Evolutionary conservation across 2,329 filamentous ascomycete species (phyloP).

Genomic region (Blastomyces emzantsi): DNA sequence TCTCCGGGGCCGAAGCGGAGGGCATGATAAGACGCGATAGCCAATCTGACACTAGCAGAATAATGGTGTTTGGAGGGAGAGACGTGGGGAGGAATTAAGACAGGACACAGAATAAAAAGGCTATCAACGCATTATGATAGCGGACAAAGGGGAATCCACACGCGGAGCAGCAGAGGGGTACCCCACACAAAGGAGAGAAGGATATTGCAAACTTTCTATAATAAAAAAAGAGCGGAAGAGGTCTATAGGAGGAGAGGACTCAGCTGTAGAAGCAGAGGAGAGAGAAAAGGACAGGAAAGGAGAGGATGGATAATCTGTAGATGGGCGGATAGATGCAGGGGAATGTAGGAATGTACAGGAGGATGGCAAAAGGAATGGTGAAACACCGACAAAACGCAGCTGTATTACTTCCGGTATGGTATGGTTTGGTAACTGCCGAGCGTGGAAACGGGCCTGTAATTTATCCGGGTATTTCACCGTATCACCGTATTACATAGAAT

Average conservation of each 20-base stretch:
- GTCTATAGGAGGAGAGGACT: neutral
- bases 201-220: neutral
- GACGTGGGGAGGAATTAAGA: neutral
- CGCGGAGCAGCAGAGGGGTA: neutral
- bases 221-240: neutral
- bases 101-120: neutral
- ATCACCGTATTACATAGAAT: too few species aligned
- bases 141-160: neutral
- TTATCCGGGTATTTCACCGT: neutral
- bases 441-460: neutral
- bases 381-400: too few species aligned
- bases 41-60: neutral
- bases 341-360: too few species aligned
- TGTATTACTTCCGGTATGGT: too few species aligned
- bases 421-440: too few species aligned
- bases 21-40: conserved; percentile 21
- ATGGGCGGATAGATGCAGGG: too few species aligned
- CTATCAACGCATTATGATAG: neutral
- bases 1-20: conserved; percentile 26
- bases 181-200: neutral
- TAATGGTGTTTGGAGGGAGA: neutral
- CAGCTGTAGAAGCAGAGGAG: neutral
- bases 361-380: too few species aligned
- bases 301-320: neutral
- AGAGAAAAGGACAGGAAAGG: neutral